Base-by-base conservation (phyloP, 371 early-diverging fungal genomes). In the Mucor irregularis region DNA sequence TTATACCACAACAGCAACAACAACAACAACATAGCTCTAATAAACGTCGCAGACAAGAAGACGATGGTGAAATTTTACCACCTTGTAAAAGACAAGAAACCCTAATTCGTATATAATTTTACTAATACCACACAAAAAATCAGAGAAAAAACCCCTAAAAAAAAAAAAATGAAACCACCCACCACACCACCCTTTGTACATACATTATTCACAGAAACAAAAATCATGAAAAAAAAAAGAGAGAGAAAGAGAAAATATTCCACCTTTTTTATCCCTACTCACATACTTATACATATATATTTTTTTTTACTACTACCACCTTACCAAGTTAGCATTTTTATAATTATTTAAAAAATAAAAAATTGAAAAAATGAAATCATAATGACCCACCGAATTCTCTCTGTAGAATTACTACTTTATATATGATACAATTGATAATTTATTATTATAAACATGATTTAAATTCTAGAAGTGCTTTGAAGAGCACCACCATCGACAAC, bases 401-500 rank as follows among this genome's bases (percentile, higher is more conserved):
- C n/a, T n/a, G n/a, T n/a, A 39, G 6, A 38, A 21, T 40, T 11
- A 21, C 17, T 19, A 13, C 21, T 39, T 37, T n/a, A 37, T 6
- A 37, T 37, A n/a, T 3, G 10, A 19, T 11, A 38, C 6, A 19
- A 19, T 5, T 8, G 7, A 19, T 2, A 14, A 24, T 42, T 19
- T 42, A 24, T 24, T 19, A 24, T 24, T 42, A 21, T 42, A 5
- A 17, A 17, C 19, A 38, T 17, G n/a, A 17, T 53, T 63, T 69
- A 69, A 22, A 69, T 25, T 38, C 55, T 48, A n/a, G 64, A 53
- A 53, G 38, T 44, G 39, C 38, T 53, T 26, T 53, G 54, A 39
- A 76, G 60, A 25, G 79, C 53, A 34, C 95, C 94, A 46, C 95
- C 95, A 55, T 94, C 94, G 4, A 93, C 84, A 1, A 83, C 73